Base-by-base conservation (phyloP, 495 filamentous ascomycete species). In the Trichoderma gamsii region DNA sequence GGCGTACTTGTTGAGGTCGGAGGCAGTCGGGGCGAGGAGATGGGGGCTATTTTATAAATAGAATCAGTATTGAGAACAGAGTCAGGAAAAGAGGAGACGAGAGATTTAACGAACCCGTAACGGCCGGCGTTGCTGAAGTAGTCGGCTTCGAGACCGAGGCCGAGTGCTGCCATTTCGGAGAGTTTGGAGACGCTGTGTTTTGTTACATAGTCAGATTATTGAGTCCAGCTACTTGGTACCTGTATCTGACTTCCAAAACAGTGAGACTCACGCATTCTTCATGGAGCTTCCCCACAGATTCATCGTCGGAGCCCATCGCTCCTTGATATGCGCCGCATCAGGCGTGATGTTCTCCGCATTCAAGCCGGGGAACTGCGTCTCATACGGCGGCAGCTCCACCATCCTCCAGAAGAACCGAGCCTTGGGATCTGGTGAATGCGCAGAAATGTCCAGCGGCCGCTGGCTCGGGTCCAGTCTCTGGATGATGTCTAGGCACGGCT, bases 391-490 rank as follows among this genome's bases (percentile, higher is more conserved):
- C 32, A 66, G 63, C 69, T 82, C 78, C 35, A 76, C 79, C 80
- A 83, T 82, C 65, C 76, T 71, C 79, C 80, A 82, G 73, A 83
- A 83, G 74, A 83, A 83, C 32, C 81, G 73, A 69, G 80, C 82
- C 69, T 83, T 83, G 38, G 81, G 81, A 59, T 83, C 81, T 1
- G 81, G 81, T 15, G 73, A 66, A 67, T 83, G 80, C 0, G 71
- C 80, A 41, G 70, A 65, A 70, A 83, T 81, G 66, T 83, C 82
- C 16, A 84, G 75, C 8, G 82, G 82, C 15, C 82, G 73, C 75
- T 84, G 79, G 21, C 71, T 71, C 3, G 79, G 80, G 15, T 74
- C 78, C 32, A 84, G 75, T 2, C 81, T 77, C 68, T 77, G 70
- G 67, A 84, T 84, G 41, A 84, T 79, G 27, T 69, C 64, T 68